These are phyloP conservation scores for Aurantiochytrium sp. DNA, from an alignment of 108 stramenopile genomes.

Conservation along the genomic window DNA sequence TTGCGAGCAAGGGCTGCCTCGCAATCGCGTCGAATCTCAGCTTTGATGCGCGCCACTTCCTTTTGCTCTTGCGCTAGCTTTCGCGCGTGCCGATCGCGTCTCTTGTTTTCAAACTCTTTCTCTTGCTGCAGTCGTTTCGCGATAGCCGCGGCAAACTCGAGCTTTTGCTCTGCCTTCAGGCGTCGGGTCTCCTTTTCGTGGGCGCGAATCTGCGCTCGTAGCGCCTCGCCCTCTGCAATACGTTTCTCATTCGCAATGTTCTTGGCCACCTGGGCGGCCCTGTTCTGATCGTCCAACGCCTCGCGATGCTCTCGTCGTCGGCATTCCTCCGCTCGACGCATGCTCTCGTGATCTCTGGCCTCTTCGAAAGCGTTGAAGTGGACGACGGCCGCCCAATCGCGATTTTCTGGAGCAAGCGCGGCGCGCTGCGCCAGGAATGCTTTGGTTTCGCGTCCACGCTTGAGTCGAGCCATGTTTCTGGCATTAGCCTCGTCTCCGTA, in stretches of 20 bases:
- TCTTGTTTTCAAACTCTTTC: neutral
- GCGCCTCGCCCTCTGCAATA: neutral
- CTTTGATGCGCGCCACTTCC: neutral
- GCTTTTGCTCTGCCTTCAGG: neutral
- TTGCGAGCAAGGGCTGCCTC: neutral
- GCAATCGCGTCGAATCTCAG: neutral
- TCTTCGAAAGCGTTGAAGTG: neutral
- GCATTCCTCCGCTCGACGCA: neutral
- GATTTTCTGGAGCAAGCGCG: neutral
- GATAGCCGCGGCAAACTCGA: neutral
- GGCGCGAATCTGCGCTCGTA: neutral
- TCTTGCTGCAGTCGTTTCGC: neutral
- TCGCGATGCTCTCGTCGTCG: neutral
- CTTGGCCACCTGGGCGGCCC: neutral
- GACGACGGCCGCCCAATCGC: neutral
- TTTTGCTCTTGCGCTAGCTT: neutral
- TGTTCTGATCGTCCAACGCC: neutral
- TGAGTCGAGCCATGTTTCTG: neutral
- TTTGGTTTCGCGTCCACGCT: neutral
- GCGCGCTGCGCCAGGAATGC: neutral
- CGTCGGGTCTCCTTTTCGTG: neutral
- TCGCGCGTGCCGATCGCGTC: neutral
- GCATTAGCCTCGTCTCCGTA: neutral
- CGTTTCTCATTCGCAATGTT: neutral
- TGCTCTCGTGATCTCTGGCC: neutral